Percentiles rank a stretch among this genome's conserved stretches.
phyloP scores from a whole-genome alignment of 345 rosid species.

The Boechera stricta region DNA sequence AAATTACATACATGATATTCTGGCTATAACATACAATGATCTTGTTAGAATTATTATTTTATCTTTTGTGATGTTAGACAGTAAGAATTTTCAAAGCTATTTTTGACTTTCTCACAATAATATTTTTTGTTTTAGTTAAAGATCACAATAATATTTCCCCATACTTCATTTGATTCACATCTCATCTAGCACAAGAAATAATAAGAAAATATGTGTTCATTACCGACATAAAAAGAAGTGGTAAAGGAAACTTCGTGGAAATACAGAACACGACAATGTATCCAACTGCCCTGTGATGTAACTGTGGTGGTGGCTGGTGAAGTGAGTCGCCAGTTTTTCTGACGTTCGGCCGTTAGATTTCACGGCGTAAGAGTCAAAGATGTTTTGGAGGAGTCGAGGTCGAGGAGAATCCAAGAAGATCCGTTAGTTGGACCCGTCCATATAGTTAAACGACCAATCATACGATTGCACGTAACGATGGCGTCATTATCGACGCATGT shows the following conservation, averaged over 20 bases:
- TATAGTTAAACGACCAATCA: slow-evolving; percentile 1
- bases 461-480: background rate
- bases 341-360: slow-evolving; percentile 7
- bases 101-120: too few relatives aligned
- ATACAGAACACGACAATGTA: slow-evolving; percentile 7
- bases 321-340: background rate
- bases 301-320: slow-evolving; percentile 6
- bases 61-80: too few relatives aligned
- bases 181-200: background rate
- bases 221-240: slow-evolving; percentile 32
- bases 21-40: too few relatives aligned
- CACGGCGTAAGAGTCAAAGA: slow-evolving; percentile 14
- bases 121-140: too few relatives aligned
- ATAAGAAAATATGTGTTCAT: slow-evolving; percentile 8
- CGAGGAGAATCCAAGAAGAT: background rate
- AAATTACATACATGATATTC: too few relatives aligned
- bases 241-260: slow-evolving; percentile 33
- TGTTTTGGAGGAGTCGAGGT: background rate
- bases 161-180: background rate
- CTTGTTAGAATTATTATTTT: too few relatives aligned
- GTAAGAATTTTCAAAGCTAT: too few relatives aligned
- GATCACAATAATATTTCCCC: too few relatives aligned
- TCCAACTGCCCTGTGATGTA: slow-evolving; percentile 26
- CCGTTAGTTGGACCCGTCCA: slow-evolving; percentile 2
- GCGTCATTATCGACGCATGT: background rate